phyloP scores from a whole-genome alignment of 1,284 basidiomycete genomes.

The Microbotryum silenes-acaulis region DNA sequence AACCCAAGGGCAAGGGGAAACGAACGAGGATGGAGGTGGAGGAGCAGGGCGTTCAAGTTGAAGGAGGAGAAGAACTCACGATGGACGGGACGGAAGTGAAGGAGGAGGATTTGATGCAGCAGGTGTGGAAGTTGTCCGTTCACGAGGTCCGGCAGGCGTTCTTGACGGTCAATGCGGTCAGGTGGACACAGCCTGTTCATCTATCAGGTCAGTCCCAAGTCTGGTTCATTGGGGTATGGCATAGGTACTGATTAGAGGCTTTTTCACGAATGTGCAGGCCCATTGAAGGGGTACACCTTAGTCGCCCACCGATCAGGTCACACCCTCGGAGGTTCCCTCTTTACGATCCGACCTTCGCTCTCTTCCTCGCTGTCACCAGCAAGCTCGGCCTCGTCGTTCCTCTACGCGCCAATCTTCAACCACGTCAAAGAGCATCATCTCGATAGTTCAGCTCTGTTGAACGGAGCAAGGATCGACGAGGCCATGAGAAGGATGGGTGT shows the following conservation, averaged over 20 bases:
- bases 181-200: conserved; percentile 93
- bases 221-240: not conserved
- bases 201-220: conserved; percentile 61
- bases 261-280: conserved; percentile 51
- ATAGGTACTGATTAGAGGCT: not conserved
- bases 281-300: conserved; percentile 83
- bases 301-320: conserved; percentile 95
- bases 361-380: conserved; percentile 53
- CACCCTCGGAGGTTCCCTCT: conserved; percentile 91
- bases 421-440: conserved; percentile 94
- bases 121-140: conserved; percentile 25
- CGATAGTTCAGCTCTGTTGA: conserved; percentile 79
- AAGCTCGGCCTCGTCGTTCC: conserved; percentile 76
- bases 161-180: conserved; percentile 79
- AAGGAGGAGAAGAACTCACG: conserved; percentile 5
- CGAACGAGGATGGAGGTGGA: conserved; percentile 65
- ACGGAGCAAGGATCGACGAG: conserved; percentile 55
- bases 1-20: conserved; percentile 36
- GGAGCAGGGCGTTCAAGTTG: conserved; percentile 29
- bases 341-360: conserved; percentile 69
- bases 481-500: conserved; percentile 80
- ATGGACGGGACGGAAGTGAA: conserved; percentile 15
- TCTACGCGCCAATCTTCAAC: conserved; percentile 94
- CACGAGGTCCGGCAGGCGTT: conserved; percentile 53
- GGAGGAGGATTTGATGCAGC: conserved; percentile 14